Evolutionary conservation across 176 grass and related monocot genomes (phyloP).

Genomic region (Hyparrhenia diplandra): DNA sequence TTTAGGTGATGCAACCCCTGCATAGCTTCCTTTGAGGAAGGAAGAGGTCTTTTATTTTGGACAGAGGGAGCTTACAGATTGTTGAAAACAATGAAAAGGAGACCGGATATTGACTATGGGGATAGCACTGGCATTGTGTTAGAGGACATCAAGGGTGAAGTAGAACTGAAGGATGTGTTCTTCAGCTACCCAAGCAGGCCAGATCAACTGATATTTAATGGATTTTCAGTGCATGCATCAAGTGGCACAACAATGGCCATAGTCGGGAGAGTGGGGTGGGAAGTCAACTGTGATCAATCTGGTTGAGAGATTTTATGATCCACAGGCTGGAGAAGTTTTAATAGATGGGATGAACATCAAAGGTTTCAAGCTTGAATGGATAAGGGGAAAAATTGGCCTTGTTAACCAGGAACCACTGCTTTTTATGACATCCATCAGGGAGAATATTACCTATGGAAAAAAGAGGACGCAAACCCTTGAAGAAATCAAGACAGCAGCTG

Average conservation of each 20-base stretch:
- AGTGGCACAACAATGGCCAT: conserved; percentile 70
- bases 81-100: conserved; percentile 51
- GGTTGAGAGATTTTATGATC: too few species aligned
- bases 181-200: conserved; percentile 61
- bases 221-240: conserved; percentile 58
- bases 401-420: too few species aligned
- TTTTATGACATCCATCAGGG: too few species aligned
- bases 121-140: conserved; percentile 27
- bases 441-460: too few species aligned
- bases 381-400: too few species aligned
- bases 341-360: too few species aligned
- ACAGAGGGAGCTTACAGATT: conserved; percentile 47
- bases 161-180: conserved; percentile 51
- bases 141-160: conserved; percentile 38
- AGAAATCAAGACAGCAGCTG: too few species aligned
- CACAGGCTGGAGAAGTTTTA: too few species aligned
- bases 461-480: too few species aligned
- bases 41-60: too few species aligned
- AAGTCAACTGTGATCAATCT: too few species aligned
- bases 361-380: too few species aligned
- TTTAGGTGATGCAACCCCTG: conserved; percentile 59
- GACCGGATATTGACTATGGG: conserved; percentile 41
- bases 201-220: conserved; percentile 46
- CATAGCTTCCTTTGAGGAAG: conserved; percentile 37
- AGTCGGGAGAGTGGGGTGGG: conserved; percentile 7